Evolutionary conservation across 1,139 yeast genomes (phyloP), one percentile per base, ranked within the genome.

Genomic region (Magnusiomyces sp.): DNA sequence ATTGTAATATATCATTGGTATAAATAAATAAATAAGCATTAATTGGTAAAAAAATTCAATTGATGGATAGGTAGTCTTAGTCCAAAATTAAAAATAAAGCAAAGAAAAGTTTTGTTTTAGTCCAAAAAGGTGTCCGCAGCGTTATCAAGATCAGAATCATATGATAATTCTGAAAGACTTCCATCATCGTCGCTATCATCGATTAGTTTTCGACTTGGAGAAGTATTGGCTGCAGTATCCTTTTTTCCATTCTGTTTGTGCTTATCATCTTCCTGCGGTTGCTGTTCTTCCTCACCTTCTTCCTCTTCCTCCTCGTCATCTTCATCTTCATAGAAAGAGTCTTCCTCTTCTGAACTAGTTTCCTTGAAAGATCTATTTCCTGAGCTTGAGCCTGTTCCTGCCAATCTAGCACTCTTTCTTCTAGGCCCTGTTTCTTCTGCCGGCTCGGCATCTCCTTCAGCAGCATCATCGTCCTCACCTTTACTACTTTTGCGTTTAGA

Each of bases 201-300:
- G 16, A 34, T 34, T 9, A 34, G 16, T n/a, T n/a, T 34, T 5
- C 5, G 16, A 17, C n/a, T n/a, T n/a, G n/a, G n/a, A n/a, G n/a
- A n/a, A n/a, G n/a, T n/a, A n/a, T n/a, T n/a, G n/a, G 38, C 13
- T 34, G 5, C 13, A 34, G 38, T 5, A 9, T 14, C 23, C 14
- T 42, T 27, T 10, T 42, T 27, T 20, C 32, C 37, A 5, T 27
- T 32, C 5, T 29, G n/a, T 13, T 32, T 40, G 16, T 43, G 36
- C 3, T 20, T 20, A n/a, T 33, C 60, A 9, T 43, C 62, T 5
- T 65, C 71, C 42, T 54, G 57, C 13, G 56, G 62, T 29, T 58
- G 61, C 45, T 56, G 60, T 19, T 55, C 56, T 11, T 48, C 52
- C 7, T 50, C 60, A 17, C 50, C 58, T 32, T 53, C 57, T 29